Conservation (phyloP, 1,284 basidiomycete species). For the Tilletia caries region DNA sequence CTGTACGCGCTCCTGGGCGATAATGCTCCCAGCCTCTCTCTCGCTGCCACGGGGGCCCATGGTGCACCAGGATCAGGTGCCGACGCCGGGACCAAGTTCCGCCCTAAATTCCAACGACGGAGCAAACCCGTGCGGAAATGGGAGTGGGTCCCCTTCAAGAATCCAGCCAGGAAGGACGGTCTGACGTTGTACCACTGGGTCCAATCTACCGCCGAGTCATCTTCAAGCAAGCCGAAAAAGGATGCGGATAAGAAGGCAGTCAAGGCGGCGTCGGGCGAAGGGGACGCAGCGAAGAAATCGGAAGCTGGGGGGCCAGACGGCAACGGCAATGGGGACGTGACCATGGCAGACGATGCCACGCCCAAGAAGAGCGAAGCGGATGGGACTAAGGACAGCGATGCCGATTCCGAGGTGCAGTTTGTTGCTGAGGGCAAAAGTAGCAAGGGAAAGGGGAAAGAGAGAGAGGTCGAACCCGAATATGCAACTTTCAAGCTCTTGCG, state of each 20-base stretch:
- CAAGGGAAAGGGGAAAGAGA: conserved; percentile 4
- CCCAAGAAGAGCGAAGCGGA: not conserved
- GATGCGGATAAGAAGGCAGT: not conserved
- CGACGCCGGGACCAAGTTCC: conserved; percentile 57
- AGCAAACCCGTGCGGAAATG: conserved; percentile 61
- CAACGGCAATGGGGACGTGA: not conserved
- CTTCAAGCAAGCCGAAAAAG: not conserved
- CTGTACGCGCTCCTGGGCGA: conserved; percentile 90
- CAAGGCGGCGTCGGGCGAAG: not conserved
- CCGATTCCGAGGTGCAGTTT: conserved; percentile 19
- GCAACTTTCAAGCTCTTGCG: not conserved
- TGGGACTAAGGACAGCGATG: conserved; percentile 14
- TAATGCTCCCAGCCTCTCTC: conserved; percentile 71
- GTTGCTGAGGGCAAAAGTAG: not conserved
- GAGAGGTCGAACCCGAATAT: conserved; percentile 5
- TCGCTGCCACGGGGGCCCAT: conserved; percentile 27
- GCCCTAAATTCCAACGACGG: conserved; percentile 81
- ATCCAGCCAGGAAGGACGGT: conserved; percentile 42
- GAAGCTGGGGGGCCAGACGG: not conserved
- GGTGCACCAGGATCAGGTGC: conserved; percentile 54
- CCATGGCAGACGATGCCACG: not conserved
- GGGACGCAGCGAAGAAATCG: not conserved
- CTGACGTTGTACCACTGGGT: conserved; percentile 47
- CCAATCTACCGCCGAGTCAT: not conserved
- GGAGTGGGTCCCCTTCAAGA: conserved; percentile 44